Conservation (phyloP, 805 yeast species). For the Ogataea nitratoaversa region DNA sequence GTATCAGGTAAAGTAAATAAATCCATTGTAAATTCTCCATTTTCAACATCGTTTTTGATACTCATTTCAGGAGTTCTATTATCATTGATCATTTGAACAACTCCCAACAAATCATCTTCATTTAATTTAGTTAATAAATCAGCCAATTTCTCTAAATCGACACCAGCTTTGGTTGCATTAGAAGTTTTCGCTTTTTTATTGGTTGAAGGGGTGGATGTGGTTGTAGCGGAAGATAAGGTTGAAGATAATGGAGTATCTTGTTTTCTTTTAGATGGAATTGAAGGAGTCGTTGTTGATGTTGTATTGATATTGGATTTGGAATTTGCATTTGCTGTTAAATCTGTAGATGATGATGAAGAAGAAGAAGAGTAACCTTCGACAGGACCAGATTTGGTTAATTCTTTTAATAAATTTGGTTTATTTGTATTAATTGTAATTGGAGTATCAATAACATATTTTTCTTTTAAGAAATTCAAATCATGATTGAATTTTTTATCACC, state of each 20-base stretch:
- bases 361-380: constrained; percentile 48
- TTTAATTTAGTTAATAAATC: constrained; percentile 80
- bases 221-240: constrained; percentile 11
- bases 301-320: constrained; percentile 1
- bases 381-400: constrained; percentile 77
- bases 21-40: constrained; percentile 97
- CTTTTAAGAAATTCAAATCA: constrained; percentile 81
- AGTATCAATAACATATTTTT: constrained; percentile 75
- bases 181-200: constrained; percentile 50
- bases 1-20: constrained; percentile 89
- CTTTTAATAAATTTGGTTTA: constrained; percentile 66
- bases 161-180: constrained; percentile 60
- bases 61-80: constrained; percentile 94
- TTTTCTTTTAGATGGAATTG: constrained; percentile 24
- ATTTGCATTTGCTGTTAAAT: constrained; percentile 9
- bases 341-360: constrained; percentile 9
- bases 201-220: constrained; percentile 4
- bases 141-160: constrained; percentile 88
- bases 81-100: constrained; percentile 97
- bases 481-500: constrained; percentile 87
- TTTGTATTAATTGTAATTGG: constrained; percentile 69
- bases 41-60: constrained; percentile 90
- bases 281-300: constrained; percentile 4
- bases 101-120: constrained; percentile 90
- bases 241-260: constrained; percentile 4